phyloP scores from a whole-genome alignment of 176 grass and related monocot species.

The Avena eriantha region DNA sequence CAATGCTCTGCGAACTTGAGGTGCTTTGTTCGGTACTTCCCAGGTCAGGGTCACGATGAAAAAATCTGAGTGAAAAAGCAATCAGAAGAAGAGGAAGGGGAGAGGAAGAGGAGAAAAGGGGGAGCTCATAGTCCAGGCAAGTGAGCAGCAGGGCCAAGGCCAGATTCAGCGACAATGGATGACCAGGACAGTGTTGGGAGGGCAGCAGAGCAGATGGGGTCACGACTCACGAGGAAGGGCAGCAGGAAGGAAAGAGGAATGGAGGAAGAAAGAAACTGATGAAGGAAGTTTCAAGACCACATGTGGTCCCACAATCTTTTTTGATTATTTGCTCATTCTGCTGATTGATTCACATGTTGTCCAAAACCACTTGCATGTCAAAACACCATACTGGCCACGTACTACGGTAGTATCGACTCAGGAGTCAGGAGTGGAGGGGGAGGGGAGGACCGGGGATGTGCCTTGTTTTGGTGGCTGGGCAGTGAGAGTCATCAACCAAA shows the following conservation, averaged over 20 bases:
- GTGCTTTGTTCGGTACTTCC: too few species aligned
- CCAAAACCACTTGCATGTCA: constrained; percentile 1
- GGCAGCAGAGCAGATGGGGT: background rate
- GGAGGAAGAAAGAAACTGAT: background rate
- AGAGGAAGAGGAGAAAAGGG: background rate
- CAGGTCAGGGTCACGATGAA: background rate
- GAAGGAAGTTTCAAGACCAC: background rate
- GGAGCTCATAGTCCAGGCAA: background rate
- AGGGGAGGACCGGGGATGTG: background rate
- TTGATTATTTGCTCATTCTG: constrained; percentile 2
- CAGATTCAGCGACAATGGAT: background rate
- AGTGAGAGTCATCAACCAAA: background rate
- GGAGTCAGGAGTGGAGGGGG: background rate
- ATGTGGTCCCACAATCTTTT: background rate
- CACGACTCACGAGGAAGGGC: background rate
- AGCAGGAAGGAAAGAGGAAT: background rate
- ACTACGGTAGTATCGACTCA: background rate
- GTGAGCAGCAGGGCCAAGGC: background rate
- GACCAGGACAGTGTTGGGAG: background rate
- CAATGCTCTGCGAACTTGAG: too few species aligned
- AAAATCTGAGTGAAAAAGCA: background rate
- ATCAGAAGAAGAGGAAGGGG: background rate
- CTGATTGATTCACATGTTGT: background rate
- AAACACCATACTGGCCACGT: background rate
- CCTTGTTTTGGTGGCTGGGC: background rate